Evolutionary conservation across 345 rosid species (phyloP), one percentile per base, ranked within the genome.

Genomic region (Eucalyptus regnans): DNA sequence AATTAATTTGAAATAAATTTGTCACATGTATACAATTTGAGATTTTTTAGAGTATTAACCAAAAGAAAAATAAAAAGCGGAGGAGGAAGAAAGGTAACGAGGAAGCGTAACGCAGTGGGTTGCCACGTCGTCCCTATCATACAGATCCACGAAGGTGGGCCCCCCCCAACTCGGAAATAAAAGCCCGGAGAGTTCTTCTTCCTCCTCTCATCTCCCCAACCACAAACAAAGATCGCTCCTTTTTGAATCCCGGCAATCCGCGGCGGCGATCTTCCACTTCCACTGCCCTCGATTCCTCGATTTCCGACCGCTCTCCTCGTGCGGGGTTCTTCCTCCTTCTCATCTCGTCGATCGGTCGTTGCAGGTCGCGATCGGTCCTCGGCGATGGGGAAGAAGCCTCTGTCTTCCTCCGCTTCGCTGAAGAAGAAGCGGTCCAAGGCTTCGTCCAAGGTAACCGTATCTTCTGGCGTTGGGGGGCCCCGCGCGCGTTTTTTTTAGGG

Each of bases 391-490:
- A 76, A 52, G 58, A 52, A 76, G 43, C 83, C 83, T 12, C 17
- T 33, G 9, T n/a, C 76, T 20, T 86, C 88, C 29, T 49, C 86
- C 3, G 3, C 88, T 86, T 93, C 96, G 58, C 62, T 66, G 33
- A 94, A 93, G 94, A 94, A 91, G 88, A 92, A 93, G 87, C 94
- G 91, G 71, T 90, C 95, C 66, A 92, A 88, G 91, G 87, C 88
- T 90, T 88, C 93, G 6, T 92, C 95, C 52, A 66, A 90, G 96
- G 96, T 93, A 92, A 92, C 79, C 88, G 51, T 81, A 87, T 90
- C 88, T 86, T 62, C 50, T 10, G 52, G 31, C 29, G 51, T 7
- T 87, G 37, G 76, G 76, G 76, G 37, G 56, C 23, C 56, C 22
- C 43, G 12, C 7, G 22, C 66, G 76, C 37, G 37, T 33, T 9